Evolutionary conservation across 306 rosid genomes (phyloP).

Genomic region (Fagus sylvatica): DNA sequence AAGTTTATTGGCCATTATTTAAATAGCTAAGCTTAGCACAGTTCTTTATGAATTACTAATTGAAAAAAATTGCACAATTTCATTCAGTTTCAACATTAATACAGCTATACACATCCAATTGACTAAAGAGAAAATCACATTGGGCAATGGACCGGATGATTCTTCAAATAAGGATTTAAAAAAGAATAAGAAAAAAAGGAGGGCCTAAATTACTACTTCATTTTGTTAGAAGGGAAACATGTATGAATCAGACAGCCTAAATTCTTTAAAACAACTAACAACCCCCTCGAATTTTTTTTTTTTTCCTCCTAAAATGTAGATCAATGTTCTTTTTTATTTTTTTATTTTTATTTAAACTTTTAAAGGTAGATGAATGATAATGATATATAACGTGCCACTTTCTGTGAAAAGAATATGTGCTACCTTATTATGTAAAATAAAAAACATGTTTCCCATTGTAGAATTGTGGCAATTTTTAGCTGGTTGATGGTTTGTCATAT

Average conservation of each 20-base stretch:
- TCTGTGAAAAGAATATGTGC: neutral
- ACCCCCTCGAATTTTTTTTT: no score
- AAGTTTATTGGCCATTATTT: no score
- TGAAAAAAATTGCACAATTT: no score
- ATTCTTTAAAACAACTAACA: neutral
- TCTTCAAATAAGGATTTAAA: neutral
- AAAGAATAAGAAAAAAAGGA: neutral
- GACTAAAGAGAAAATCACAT: neutral
- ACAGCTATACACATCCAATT: neutral
- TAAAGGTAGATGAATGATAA: neutral
- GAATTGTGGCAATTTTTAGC: neutral
- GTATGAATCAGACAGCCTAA: neutral
- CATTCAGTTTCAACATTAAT: no score
- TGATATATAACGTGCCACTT: neutral
- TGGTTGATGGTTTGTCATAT: neutral
- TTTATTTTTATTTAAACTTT: no score
- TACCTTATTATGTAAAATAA: neutral
- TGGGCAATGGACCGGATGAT: neutral
- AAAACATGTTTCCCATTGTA: neutral
- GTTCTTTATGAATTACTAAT: no score
- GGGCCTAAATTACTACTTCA: no score
- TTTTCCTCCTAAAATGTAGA: no score
- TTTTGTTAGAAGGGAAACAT: no score
- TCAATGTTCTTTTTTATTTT: no score
- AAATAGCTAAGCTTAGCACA: no score